A percentile compares a stretch with the other conserved stretches of the same genome.
Conservation (phyloP, 2,329 filamentous ascomycete species). For the Rhytidhysteron rufulum region DNA sequence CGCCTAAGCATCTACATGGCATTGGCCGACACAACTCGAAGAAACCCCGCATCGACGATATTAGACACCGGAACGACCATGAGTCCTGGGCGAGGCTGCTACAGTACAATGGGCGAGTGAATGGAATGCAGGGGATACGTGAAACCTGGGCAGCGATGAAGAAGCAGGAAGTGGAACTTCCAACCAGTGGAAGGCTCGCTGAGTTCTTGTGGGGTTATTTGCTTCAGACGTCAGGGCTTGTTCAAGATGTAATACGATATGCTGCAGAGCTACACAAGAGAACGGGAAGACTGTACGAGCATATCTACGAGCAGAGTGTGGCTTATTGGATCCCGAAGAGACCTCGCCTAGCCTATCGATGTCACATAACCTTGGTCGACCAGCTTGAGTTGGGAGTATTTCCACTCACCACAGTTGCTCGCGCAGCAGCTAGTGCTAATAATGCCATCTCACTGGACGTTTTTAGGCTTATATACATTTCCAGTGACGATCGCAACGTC, state of each 20-base stretch:
- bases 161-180: conserved; percentile 35
- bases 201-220: conserved; percentile 46
- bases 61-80: conserved; percentile 1
- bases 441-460: conserved; percentile 15
- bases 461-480: conserved; percentile 37
- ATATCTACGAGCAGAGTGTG: conserved; percentile 45
- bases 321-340: conserved; percentile 30
- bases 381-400: conserved; percentile 21
- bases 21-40: neutral
- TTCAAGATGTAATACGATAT: conserved; percentile 38
- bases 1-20: neutral
- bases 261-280: conserved; percentile 37
- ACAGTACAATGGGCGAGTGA: conserved; percentile 36
- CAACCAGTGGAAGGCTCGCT: conserved; percentile 36
- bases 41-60: neutral
- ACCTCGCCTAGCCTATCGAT: conserved; percentile 15
- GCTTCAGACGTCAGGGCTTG: conserved; percentile 32
- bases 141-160: conserved; percentile 43
- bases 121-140: conserved; percentile 40
- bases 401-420: conserved; percentile 17
- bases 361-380: conserved; percentile 22
- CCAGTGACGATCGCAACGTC: conserved; percentile 31
- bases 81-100: conserved; percentile 40
- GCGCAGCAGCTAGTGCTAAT: conserved; percentile 5
- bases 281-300: conserved; percentile 30